Evolutionary conservation across 148 eudicot species (phyloP).

Genomic region (Oxyria digyna): DNA sequence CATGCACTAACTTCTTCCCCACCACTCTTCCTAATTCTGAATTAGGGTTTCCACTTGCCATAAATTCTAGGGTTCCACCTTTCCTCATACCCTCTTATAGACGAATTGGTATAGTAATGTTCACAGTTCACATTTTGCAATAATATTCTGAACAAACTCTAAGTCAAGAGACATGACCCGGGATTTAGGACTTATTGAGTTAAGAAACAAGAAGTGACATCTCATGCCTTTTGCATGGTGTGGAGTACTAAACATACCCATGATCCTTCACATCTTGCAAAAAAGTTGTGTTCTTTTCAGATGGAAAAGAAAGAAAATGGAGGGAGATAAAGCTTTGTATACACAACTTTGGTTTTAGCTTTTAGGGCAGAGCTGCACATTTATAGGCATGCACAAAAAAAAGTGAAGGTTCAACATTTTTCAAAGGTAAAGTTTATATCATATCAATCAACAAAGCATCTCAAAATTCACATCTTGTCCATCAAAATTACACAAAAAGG

Average conservation of each 20-base stretch:
- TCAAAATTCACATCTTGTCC: neutral
- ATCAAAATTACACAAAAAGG: neutral
- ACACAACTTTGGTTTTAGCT: constrained; percentile 1
- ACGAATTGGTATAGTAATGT: no score
- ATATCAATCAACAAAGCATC: neutral
- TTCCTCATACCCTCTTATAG: no score
- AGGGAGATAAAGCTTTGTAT: neutral
- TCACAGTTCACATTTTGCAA: no score
- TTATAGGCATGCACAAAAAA: constrained; percentile 8
- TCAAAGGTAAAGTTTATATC: neutral
- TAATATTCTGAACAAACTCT: no score
- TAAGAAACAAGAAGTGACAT: constrained; percentile 6
- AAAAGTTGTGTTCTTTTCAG: constrained; percentile 7
- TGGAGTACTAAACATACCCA: neutral
- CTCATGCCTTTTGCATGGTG: constrained; percentile 8
- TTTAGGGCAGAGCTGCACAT: constrained; percentile 6
- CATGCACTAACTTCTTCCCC: neutral
- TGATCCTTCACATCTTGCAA: constrained; percentile 8
- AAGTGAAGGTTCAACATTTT: constrained; percentile 3
- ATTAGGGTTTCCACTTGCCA: neutral
- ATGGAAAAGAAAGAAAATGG: neutral
- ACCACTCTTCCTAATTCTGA: neutral
- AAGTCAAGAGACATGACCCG: neutral
- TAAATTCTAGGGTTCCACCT: constrained; percentile 6
- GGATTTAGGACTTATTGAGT: neutral